These are phyloP conservation scores for Epichloe coenophiala DNA, from an alignment of 2,329 filamentous ascomycete species.

Conservation along the genomic window DNA sequence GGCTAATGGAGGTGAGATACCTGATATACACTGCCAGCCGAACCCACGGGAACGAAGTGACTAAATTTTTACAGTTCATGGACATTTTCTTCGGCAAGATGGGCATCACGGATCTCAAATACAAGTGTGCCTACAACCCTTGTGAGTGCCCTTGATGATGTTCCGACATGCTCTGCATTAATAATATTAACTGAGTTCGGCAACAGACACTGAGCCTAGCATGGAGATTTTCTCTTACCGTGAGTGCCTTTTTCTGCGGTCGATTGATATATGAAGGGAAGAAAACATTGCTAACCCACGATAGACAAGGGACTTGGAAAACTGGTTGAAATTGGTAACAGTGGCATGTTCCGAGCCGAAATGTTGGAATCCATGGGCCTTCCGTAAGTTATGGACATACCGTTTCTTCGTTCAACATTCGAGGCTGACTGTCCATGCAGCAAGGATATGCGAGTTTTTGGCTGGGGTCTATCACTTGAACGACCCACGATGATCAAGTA, in stretches of 20 bases:
- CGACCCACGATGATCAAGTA: slow-evolving; percentile 97
- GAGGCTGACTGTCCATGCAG: not conserved
- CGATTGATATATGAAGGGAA: not conserved
- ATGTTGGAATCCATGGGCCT: slow-evolving; percentile 94
- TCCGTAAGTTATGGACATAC: slow-evolving; percentile 28
- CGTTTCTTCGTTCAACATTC: not conserved
- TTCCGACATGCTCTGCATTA: not conserved
- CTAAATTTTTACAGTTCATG: slow-evolving; percentile 47
- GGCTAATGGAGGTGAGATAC: slow-evolving; percentile 51
- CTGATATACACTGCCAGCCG: not conserved
- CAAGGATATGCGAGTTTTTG: slow-evolving; percentile 83
- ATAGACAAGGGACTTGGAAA: slow-evolving; percentile 65
- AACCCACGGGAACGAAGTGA: no score
- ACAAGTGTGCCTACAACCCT: slow-evolving; percentile 63
- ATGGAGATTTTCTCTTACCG: slow-evolving; percentile 97
- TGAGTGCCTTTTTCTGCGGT: not conserved
- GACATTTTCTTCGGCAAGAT: slow-evolving; percentile 94
- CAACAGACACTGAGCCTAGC: slow-evolving; percentile 65
- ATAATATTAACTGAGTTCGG: slow-evolving; percentile 58
- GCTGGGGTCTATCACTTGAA: slow-evolving; percentile 85
- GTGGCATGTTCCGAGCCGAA: slow-evolving; percentile 96
- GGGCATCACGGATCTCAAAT: slow-evolving; percentile 72
- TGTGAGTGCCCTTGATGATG: slow-evolving; percentile 3
- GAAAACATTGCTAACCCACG: not conserved
- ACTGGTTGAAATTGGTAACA: slow-evolving; percentile 95